Conservation (phyloP, 441 rosid genomes). For the Arabidopsis lyrata region DNA sequence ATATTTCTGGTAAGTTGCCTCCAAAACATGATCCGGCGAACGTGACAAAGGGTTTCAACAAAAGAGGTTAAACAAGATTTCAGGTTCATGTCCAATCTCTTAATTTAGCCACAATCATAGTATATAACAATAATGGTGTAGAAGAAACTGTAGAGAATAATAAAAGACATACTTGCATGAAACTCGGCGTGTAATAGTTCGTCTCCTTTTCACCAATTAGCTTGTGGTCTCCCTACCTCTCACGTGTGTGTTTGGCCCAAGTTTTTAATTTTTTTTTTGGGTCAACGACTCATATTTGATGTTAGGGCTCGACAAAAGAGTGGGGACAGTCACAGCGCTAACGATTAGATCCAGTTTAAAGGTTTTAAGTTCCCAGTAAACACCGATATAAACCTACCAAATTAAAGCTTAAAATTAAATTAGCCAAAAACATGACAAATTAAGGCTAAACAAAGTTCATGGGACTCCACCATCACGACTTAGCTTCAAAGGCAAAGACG, state of each 20-base stretch:
- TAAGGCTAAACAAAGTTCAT: conserved; percentile 31
- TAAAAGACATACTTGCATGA: conserved; percentile 29
- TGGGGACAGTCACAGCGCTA: neutral
- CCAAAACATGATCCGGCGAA: conserved; percentile 40
- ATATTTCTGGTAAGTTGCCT: conserved; percentile 30
- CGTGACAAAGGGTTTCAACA: conserved; percentile 29
- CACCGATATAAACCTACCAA: neutral
- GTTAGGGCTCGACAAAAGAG: too few species aligned
- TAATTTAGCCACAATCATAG: conserved; percentile 21
- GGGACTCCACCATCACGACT: conserved; percentile 39
- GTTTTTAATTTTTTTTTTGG: neutral
- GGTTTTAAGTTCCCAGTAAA: neutral
- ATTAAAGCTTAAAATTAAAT: neutral
- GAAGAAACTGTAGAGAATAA: conserved; percentile 7
- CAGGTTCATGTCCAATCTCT: conserved; percentile 17
- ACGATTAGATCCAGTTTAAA: neutral
- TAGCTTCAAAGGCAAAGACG: conserved; percentile 37
- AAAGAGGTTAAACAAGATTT: conserved; percentile 26
- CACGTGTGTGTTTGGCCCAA: conserved; percentile 6
- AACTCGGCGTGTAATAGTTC: conserved; percentile 19
- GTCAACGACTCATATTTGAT: neutral
- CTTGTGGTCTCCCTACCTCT: conserved; percentile 21
- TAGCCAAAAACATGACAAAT: neutral
- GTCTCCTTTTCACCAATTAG: conserved; percentile 17
- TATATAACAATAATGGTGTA: conserved; percentile 15